Evolutionary conservation across 2,329 filamentous ascomycete species (phyloP).

Genomic region (Verticillium klebahnii): DNA sequence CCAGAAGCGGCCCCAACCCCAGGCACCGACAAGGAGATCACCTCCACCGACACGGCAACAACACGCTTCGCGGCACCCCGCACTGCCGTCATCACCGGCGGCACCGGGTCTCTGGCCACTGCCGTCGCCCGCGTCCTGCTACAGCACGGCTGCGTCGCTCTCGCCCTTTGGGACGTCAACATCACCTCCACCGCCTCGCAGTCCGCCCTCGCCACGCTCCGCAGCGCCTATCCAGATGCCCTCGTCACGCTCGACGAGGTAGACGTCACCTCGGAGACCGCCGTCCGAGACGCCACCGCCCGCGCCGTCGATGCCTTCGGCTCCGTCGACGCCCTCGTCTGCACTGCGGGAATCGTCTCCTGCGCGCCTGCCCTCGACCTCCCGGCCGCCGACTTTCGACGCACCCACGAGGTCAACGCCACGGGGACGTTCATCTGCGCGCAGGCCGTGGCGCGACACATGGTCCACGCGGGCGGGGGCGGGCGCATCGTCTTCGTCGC

Average conservation of each 20-base stretch:
- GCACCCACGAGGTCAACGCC: conserved; percentile 66
- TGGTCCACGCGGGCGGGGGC: conserved; percentile 43
- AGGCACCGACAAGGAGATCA: conserved; percentile 6
- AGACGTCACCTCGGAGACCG: conserved; percentile 51
- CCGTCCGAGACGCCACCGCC: conserved; percentile 52
- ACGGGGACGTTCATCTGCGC: conserved; percentile 67
- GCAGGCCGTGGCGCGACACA: conserved; percentile 54
- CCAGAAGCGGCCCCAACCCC: conserved; percentile 4
- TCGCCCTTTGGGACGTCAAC: conserved; percentile 58
- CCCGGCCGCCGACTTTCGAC: conserved; percentile 53
- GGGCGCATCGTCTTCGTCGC: conserved; percentile 64
- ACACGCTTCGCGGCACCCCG: conserved; percentile 25
- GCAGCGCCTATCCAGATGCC: conserved; percentile 46
- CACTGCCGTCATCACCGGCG: conserved; percentile 54
- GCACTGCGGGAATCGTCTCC: conserved; percentile 65
- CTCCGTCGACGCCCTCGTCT: conserved; percentile 45
- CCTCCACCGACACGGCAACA: conserved; percentile 3
- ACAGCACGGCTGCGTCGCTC: conserved; percentile 58
- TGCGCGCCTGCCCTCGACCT: conserved; percentile 59
- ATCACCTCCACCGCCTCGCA: conserved; percentile 29
- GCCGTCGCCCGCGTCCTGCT: conserved; percentile 64
- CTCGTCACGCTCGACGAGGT: conserved; percentile 47
- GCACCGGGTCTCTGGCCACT: conserved; percentile 59
- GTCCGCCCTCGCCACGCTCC: conserved; percentile 35
- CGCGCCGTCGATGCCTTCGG: conserved; percentile 64